Evolutionary conservation across 2,329 filamentous ascomycete genomes (phyloP).

Genomic region (Colletotrichum plurivorum): DNA sequence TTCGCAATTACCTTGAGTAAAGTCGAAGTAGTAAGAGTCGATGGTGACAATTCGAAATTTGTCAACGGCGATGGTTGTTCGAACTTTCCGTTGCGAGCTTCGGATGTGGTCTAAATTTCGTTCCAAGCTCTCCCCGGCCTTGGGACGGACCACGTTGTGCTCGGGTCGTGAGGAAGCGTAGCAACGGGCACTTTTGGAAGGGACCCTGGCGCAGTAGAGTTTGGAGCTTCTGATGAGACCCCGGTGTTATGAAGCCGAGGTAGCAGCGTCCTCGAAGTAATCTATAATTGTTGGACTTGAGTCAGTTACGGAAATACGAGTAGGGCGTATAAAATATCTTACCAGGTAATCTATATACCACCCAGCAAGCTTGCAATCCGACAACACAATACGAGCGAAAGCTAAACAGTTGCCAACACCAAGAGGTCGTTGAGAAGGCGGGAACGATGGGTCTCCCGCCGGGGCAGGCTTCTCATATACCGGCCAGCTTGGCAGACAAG

Average conservation of each 20-base stretch:
- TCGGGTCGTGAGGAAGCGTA: slow-evolving; percentile 15
- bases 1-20: too few species aligned
- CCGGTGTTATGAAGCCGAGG: slow-evolving; percentile 4
- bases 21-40: too few species aligned
- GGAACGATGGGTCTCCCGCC: background rate
- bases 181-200: background rate
- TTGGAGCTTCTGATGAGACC: slow-evolving; percentile 11
- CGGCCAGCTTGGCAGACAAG: background rate
- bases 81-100: too few species aligned
- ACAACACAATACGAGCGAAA: background rate
- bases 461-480: slow-evolving; percentile 24
- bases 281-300: slow-evolving; percentile 7
- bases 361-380: background rate
- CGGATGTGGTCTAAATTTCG: too few species aligned
- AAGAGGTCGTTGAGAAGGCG: background rate
- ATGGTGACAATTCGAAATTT: background rate
- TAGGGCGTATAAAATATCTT: background rate
- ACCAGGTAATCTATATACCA: background rate
- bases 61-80: background rate
- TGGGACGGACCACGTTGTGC: slow-evolving; percentile 2
- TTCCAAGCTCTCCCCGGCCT: slow-evolving; percentile 2
- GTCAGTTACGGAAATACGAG: slow-evolving; percentile 3
- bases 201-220: slow-evolving; percentile 12
- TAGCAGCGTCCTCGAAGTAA: background rate
- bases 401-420: background rate